A percentile compares a stretch with the other conserved stretches of the same genome.
These are phyloP conservation scores for Nicotiana otophora DNA, from an alignment of 257 asterid species.

Conservation along the genomic window DNA sequence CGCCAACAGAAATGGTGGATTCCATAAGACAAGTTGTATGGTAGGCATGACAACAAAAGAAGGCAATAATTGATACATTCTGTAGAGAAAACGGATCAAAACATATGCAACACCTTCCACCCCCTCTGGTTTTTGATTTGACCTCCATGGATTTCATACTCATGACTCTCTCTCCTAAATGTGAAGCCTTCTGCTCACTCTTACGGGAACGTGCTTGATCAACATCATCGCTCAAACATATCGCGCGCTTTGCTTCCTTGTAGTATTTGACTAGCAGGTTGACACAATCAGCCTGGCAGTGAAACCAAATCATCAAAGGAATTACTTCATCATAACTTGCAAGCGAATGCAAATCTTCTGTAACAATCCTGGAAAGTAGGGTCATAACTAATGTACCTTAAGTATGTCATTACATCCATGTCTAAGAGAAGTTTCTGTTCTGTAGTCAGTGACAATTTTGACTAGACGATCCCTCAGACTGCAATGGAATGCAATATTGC, in stretches of 20 bases:
- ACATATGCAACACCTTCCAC: conserved; percentile 92
- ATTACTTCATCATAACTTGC: neutral
- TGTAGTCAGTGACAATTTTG: conserved; percentile 88
- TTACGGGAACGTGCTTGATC: conserved; percentile 48
- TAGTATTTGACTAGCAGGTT: conserved; percentile 76
- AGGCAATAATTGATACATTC: conserved; percentile 50
- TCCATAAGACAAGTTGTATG: conserved; percentile 80
- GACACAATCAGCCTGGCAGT: conserved; percentile 82
- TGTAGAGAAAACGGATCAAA: conserved; percentile 85
- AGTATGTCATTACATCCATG: conserved; percentile 93
- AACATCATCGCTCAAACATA: conserved; percentile 71
- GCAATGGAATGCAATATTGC: conserved; percentile 28
- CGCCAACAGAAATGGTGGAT: conserved; percentile 45
- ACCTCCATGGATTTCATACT: conserved; percentile 55
- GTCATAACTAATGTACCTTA: conserved; percentile 45
- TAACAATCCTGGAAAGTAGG: neutral
- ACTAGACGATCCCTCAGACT: conserved; percentile 94
- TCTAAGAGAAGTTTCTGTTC: conserved; percentile 95
- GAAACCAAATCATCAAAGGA: neutral
- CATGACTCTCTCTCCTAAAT: conserved; percentile 35
- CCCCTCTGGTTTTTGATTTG: conserved; percentile 76
- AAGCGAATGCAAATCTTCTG: neutral
- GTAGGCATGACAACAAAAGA: conserved; percentile 96
- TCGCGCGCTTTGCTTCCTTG: conserved; percentile 89
- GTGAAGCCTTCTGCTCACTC: conserved; percentile 34